Base-by-base conservation (phyloP, 2,329 filamentous ascomycete species). In the Fusarium clavum region DNA sequence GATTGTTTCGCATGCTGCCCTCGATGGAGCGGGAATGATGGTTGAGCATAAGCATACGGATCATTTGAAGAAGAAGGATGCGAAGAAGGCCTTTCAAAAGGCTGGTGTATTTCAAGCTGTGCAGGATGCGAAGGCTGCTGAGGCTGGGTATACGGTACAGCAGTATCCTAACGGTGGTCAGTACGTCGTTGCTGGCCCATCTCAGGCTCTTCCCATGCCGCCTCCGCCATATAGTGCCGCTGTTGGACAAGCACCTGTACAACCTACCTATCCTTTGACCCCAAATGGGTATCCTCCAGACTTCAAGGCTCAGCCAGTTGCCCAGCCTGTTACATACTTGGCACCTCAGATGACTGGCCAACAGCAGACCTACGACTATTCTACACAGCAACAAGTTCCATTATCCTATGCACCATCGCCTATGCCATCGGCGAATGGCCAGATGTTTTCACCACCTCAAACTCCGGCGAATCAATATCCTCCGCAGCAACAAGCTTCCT, bases 11-110 rank as follows among this genome's bases (percentile, higher is more conserved):
- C 80, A 82, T 57, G 74, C 76, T 6, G 79, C 78, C 2, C 69
- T 82, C 3, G 81, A 82, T 49, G 79, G 76, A 0, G 76, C 76
- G 3, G 81, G 78, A 1, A 75, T 81, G 70, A 74, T 73, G 2
- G 56, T 79, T 2, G 81, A 82, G 32, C 77, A 82, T 52, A 74
- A 73, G 2, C 79, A 82, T 30, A 80, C 78, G 2, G 71, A 66
- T 8, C 77, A 77, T 57, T 58, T 76, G 10, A 78, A 78, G 68
- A 79, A 79, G 63, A 81, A 79, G 60, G 78, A 78, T 41, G 74
- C 78, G 0, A 24, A 64, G 20, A 80, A 79, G 47, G 73, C 80
- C 0, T 75, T 79, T n/a, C 43, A 73, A n/a, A 74, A 76, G 3
- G 77, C 79, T 2, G 74, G 78, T 3, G 76, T 78, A 3, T 79